Percentiles rank a stretch among this genome's conserved stretches.
Conservation (phyloP, 805 yeast genomes). For the Kazachstania africana region DNA sequence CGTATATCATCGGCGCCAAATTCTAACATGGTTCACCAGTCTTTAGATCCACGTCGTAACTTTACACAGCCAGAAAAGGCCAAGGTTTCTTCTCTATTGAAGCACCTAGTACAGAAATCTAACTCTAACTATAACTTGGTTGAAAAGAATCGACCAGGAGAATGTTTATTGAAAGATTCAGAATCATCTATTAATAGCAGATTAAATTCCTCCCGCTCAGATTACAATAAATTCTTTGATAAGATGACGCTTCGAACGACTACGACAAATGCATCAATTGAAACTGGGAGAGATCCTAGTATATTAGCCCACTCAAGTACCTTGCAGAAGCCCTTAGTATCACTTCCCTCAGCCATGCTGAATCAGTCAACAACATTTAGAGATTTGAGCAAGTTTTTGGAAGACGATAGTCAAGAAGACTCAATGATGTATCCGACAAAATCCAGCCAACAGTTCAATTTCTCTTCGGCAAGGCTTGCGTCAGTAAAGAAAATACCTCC, state of each 20-base stretch:
- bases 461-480: background rate
- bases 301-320: slow-evolving; percentile 22
- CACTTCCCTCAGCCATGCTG: slow-evolving; percentile 15
- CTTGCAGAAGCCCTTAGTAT: slow-evolving; percentile 10
- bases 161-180: background rate
- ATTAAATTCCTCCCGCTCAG: background rate
- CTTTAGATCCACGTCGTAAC: slow-evolving; percentile 24
- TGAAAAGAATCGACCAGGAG: background rate
- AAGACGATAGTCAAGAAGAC: slow-evolving; percentile 4
- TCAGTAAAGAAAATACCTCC: background rate
- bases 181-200: background rate
- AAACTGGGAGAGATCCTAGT: slow-evolving; percentile 8
- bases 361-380: slow-evolving; percentile 21
- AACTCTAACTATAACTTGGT: background rate
- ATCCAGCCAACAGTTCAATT: slow-evolving; percentile 1
- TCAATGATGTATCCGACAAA: slow-evolving; percentile 2
- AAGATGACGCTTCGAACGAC: background rate
- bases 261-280: slow-evolving; percentile 1
- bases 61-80: slow-evolving; percentile 17
- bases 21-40: background rate
- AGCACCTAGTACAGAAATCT: background rate
- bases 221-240: background rate
- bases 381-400: slow-evolving; percentile 16
- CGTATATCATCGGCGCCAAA: background rate
- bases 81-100: slow-evolving; percentile 4